phyloP scores from a whole-genome alignment of 2,329 filamentous ascomycete genomes.

The Xylariaceae sp. region DNA sequence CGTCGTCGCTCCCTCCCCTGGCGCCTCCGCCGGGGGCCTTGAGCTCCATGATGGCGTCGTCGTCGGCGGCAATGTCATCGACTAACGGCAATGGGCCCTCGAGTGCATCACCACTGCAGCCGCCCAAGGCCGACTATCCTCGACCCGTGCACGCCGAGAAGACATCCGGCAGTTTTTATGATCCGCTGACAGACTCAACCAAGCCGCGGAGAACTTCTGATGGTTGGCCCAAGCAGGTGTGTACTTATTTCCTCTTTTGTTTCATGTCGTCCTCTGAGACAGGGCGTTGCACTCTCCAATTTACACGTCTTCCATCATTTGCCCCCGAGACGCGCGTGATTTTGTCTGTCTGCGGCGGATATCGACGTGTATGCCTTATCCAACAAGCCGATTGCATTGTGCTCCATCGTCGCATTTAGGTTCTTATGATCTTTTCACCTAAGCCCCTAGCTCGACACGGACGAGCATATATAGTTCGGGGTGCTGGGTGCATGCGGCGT shows the following conservation, averaged over 20 bases:
- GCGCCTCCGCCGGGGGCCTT: constrained; percentile 31
- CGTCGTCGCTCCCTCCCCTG: constrained; percentile 26
- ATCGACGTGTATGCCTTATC: no score
- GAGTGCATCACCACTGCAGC: constrained; percentile 32
- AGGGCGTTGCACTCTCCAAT: background rate
- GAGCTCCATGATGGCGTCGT: constrained; percentile 31
- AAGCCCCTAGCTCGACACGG: no score
- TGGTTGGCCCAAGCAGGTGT: constrained; percentile 32
- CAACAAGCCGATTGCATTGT: no score
- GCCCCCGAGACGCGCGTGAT: background rate
- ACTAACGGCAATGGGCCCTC: constrained; percentile 28
- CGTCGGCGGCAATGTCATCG: constrained; percentile 26
- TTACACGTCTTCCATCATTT: background rate
- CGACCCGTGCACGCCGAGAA: constrained; percentile 33
- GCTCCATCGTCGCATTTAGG: background rate
- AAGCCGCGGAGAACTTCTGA: constrained; percentile 36
- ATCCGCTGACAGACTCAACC: constrained; percentile 41
- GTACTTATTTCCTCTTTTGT: constrained; percentile 12
- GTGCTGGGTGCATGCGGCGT: no score
- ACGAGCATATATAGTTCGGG: no score
- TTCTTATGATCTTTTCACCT: background rate
- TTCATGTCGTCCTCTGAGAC: background rate
- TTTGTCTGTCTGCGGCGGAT: no score
- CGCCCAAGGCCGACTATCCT: constrained; percentile 33
- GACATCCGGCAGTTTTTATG: constrained; percentile 41